Conservation (phyloP, 2,329 filamentous ascomycete genomes). For the Microcyclosporella mali region DNA sequence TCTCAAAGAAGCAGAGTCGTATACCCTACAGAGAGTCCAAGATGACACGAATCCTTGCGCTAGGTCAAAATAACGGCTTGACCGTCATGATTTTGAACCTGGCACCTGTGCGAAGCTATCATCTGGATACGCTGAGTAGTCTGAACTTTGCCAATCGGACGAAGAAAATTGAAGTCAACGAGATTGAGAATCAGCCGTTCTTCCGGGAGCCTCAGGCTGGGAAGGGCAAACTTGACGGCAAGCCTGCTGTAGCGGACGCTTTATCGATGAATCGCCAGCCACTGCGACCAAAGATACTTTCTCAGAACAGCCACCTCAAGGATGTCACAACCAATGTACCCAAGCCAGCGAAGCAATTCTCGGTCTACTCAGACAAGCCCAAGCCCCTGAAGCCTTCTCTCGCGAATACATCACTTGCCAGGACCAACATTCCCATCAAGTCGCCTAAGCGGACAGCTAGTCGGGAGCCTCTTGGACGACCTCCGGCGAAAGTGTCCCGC, state of each 20-base stretch:
- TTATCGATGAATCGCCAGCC: conserved; percentile 59
- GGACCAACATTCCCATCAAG: conserved; percentile 15
- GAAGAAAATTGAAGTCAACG: conserved; percentile 91
- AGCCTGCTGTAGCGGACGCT: conserved; percentile 32
- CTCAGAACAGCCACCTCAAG: conserved; percentile 59
- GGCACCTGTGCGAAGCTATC: conserved; percentile 83
- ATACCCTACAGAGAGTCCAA: conserved; percentile 94
- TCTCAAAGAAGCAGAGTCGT: conserved; percentile 65
- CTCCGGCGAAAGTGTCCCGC: conserved; percentile 24
- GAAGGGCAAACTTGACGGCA: conserved; percentile 35
- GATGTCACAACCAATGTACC: conserved; percentile 46
- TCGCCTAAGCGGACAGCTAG: conserved; percentile 40
- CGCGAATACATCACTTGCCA: conserved; percentile 23
- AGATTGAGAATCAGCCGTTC: conserved; percentile 91
- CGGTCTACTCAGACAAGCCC: conserved; percentile 72
- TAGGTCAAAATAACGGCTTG: conserved; percentile 91
- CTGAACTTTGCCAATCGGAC: conserved; percentile 92
- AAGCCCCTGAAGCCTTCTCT: conserved; percentile 33
- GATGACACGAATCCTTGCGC: conserved; percentile 88
- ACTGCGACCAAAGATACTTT: conserved; percentile 67
- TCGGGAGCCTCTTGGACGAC: conserved; percentile 36
- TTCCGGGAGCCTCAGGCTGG: conserved; percentile 43
- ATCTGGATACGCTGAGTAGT: conserved; percentile 87
- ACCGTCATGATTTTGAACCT: conserved; percentile 97
- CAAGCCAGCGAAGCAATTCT: conserved; percentile 77